Conservation (phyloP, 345 rosid species). For the Pistacia vera region DNA sequence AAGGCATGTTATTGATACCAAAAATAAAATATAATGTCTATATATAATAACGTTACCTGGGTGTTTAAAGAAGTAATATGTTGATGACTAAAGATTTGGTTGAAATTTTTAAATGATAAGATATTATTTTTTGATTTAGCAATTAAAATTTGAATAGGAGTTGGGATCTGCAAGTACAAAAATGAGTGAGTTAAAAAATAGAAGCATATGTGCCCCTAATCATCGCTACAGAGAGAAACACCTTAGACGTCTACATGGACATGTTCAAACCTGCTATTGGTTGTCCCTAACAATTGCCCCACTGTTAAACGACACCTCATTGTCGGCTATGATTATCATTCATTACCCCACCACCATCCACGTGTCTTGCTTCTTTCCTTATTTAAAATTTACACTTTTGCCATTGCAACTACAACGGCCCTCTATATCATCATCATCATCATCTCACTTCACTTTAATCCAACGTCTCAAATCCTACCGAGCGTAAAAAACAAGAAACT, state of each 20-base stretch:
- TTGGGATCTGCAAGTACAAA: not conserved
- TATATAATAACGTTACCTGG: too few species aligned
- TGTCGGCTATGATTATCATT: conserved; percentile 31
- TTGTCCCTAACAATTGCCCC: conserved; percentile 6
- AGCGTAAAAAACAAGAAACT: conserved; percentile 13
- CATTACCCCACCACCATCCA: conserved; percentile 20
- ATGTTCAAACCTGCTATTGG: conserved; percentile 32
- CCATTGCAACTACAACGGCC: not conserved
- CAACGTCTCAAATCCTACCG: conserved; percentile 15
- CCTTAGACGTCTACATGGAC: conserved; percentile 28
- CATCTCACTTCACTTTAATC: conserved; percentile 11
- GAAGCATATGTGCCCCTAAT: conserved; percentile 18
- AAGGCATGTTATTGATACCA: too few species aligned
- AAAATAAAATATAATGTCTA: too few species aligned
- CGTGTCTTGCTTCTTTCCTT: conserved; percentile 28
- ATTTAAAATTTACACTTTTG: conserved; percentile 7
- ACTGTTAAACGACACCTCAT: conserved; percentile 25
- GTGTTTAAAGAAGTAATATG: too few species aligned
- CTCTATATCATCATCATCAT: not conserved
- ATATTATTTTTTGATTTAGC: too few species aligned
- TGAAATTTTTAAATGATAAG: too few species aligned
- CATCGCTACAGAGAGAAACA: not conserved
- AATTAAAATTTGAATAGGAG: too few species aligned
- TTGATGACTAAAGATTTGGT: too few species aligned
- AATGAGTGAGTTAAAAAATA: not conserved